phyloP scores from a whole-genome alignment of 2,329 filamentous ascomycete species.

The Fusarium tjaetaba region DNA sequence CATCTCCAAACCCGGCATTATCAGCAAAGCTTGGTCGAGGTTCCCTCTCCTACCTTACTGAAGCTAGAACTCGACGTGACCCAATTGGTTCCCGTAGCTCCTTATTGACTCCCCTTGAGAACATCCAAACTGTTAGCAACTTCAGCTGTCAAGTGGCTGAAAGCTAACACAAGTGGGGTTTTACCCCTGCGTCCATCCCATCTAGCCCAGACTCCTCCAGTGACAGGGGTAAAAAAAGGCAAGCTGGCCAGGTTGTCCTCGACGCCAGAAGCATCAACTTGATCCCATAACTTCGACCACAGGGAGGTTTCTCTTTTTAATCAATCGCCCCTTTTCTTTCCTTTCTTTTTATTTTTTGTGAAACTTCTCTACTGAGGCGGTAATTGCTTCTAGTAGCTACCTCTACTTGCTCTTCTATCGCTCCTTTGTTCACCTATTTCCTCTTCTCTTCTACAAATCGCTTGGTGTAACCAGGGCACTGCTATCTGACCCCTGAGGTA shows the following conservation, averaged over 20 bases:
- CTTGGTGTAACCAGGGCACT: constrained; percentile 16
- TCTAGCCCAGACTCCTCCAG: constrained; percentile 5
- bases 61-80: constrained; percentile 6
- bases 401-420: constrained; percentile 36
- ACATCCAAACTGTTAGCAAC: constrained; percentile 27
- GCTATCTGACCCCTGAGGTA: constrained; percentile 37
- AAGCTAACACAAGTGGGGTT: constrained; percentile 32
- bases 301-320: constrained; percentile 32
- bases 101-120: not conserved
- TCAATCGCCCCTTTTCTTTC: constrained; percentile 25
- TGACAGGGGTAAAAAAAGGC: constrained; percentile 32
- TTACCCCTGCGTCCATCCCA: constrained; percentile 39
- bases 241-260: constrained; percentile 44
- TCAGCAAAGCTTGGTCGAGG: not conserved
- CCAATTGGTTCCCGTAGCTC: constrained; percentile 13
- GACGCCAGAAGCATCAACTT: constrained; percentile 31
- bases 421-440: constrained; percentile 38
- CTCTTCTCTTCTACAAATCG: constrained; percentile 17
- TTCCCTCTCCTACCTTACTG: not conserved
- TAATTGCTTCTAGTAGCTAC: constrained; percentile 29
- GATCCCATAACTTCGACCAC: constrained; percentile 34
- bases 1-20: not conserved
- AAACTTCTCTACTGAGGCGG: constrained; percentile 22
- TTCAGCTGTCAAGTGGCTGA: constrained; percentile 36
- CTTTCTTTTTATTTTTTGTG: constrained; percentile 19